phyloP scores from a whole-genome alignment of 768 basidiomycete species.

The Sporobolomyces phaffii region DNA sequence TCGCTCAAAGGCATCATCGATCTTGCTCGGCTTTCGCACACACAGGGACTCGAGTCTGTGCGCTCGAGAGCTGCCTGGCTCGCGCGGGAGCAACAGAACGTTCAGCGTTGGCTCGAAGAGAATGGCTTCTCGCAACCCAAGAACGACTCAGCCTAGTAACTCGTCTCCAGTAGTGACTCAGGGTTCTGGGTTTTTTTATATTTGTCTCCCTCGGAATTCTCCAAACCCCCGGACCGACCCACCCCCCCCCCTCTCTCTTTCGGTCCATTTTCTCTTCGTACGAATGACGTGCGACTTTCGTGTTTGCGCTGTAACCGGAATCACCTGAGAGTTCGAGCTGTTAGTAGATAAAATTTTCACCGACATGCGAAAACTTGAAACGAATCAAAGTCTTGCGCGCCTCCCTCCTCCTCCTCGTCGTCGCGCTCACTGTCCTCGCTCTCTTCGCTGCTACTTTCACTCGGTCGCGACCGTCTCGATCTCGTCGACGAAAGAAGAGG shows the following conservation, averaged over 20 bases:
- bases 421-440: neutral
- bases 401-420: neutral
- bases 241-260: too few species aligned
- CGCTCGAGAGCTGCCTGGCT: conserved; percentile 20
- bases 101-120: conserved; percentile 8
- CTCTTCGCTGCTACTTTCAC: too few species aligned
- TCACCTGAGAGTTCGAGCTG: too few species aligned
- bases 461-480: neutral
- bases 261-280: too few species aligned
- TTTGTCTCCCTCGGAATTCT: too few species aligned
- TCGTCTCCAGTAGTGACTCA: neutral
- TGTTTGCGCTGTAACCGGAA: too few species aligned
- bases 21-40: too few species aligned
- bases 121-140: neutral
- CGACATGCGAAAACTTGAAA: neutral
- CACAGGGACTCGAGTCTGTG: conserved; percentile 26
- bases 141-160: neutral
- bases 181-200: too few species aligned
- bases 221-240: too few species aligned
- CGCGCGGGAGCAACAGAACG: conserved; percentile 1
- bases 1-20: too few species aligned
- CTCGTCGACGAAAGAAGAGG: neutral
- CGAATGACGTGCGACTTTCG: too few species aligned
- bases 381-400: neutral
- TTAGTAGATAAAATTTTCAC: too few species aligned